These are phyloP conservation scores for Lentinula aciculospora DNA, from an alignment of 768 basidiomycete genomes.

Conservation along the genomic window DNA sequence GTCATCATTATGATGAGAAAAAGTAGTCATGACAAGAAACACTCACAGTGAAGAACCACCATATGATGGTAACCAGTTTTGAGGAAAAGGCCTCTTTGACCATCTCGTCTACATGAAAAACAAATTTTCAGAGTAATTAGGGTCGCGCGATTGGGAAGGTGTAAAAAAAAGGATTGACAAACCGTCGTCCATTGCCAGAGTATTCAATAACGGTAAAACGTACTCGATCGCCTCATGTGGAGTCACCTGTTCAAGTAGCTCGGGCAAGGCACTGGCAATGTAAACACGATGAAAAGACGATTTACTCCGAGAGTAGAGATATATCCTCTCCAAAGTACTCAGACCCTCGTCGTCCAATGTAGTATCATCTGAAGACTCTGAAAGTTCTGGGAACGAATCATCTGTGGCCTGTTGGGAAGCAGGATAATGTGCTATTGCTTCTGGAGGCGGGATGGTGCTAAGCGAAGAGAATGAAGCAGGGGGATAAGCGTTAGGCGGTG, in stretches of 20 bases:
- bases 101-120: slow-evolving; percentile 55
- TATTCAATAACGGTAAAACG: slow-evolving; percentile 83
- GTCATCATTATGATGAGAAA: neutral
- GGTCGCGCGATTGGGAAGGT: neutral
- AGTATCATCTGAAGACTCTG: slow-evolving; percentile 33
- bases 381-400: slow-evolving; percentile 26
- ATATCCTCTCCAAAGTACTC: slow-evolving; percentile 85
- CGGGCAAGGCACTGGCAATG: slow-evolving; percentile 80
- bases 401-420: slow-evolving; percentile 19
- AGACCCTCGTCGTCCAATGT: slow-evolving; percentile 73
- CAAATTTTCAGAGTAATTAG: neutral
- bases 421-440: slow-evolving; percentile 1
- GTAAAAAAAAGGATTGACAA: slow-evolving; percentile 16
- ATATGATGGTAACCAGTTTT: slow-evolving; percentile 76
- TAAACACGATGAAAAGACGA: slow-evolving; percentile 61
- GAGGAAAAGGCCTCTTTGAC: slow-evolving; percentile 86
- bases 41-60: slow-evolving; percentile 83
- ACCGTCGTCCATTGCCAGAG: slow-evolving; percentile 86
- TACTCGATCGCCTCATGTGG: slow-evolving; percentile 91
- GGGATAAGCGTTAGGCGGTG: slow-evolving; percentile 15
- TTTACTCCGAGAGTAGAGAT: slow-evolving; percentile 79
- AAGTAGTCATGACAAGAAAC: slow-evolving; percentile 5
- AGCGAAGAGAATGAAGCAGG: slow-evolving; percentile 16
- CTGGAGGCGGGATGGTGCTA: slow-evolving; percentile 14
- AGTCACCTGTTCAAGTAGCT: slow-evolving; percentile 68